Conservation (phyloP, 441 rosid genomes). For the Pelargonium cotyledonis region DNA sequence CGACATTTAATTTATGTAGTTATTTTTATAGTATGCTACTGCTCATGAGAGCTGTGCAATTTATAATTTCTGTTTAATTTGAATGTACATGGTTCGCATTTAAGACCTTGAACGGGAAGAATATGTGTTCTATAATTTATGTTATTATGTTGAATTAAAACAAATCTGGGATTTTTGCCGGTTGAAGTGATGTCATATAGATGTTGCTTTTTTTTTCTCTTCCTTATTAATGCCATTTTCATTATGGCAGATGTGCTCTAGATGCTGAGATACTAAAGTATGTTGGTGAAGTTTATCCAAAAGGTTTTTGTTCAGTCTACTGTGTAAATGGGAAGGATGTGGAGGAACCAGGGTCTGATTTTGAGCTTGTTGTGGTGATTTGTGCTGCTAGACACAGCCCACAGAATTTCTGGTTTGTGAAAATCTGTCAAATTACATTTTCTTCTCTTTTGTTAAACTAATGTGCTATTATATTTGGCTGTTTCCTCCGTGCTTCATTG, state of each 20-base stretch:
- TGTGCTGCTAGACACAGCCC: slow-evolving; percentile 83
- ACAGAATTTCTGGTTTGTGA: slow-evolving; percentile 73
- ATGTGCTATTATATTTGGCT: too few species aligned
- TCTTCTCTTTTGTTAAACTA: background rate
- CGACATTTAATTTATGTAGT: background rate
- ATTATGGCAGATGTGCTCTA: slow-evolving; percentile 56
- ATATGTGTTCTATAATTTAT: background rate
- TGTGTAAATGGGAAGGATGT: slow-evolving; percentile 71
- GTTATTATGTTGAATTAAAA: background rate
- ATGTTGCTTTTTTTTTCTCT: background rate
- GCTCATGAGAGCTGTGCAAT: background rate
- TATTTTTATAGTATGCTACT: background rate
- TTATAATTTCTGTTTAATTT: background rate
- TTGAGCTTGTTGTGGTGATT: slow-evolving; percentile 83
- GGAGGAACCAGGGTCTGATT: slow-evolving; percentile 76
- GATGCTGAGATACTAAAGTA: slow-evolving; percentile 82
- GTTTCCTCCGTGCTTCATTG: background rate
- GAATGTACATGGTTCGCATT: background rate
- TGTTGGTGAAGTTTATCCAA: slow-evolving; percentile 84
- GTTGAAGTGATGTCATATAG: background rate
- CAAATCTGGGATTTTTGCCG: background rate
- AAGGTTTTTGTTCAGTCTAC: slow-evolving; percentile 75
- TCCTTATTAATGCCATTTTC: background rate
- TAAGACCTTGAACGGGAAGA: background rate
- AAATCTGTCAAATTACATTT: slow-evolving; percentile 14